Evolutionary conservation across 768 basidiomycete genomes (phyloP).

Genomic region (Fibroporia radiculosa): DNA sequence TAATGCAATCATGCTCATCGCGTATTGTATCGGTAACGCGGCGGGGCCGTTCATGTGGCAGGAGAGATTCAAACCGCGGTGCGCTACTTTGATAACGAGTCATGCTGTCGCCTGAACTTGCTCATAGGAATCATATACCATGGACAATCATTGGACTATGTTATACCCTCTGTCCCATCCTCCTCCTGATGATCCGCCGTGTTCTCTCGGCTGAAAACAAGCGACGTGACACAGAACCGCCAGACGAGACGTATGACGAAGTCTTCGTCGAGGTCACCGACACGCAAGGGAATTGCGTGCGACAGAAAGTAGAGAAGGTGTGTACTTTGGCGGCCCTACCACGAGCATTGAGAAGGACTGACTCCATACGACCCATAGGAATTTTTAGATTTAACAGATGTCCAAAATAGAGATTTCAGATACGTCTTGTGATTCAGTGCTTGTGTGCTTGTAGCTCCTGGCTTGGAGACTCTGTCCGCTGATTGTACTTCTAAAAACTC

Average conservation of each 20-base stretch:
- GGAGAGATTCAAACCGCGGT: slow-evolving; percentile 58
- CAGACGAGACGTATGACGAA: slow-evolving; percentile 48
- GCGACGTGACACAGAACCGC: slow-evolving; percentile 49
- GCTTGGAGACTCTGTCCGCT: too few relatives aligned
- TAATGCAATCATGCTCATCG: slow-evolving; percentile 68
- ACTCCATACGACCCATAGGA: slow-evolving; percentile 33
- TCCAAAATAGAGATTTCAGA: slow-evolving; percentile 64
- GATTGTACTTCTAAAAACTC: too few relatives aligned
- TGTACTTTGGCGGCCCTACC: background rate
- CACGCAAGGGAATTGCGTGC: slow-evolving; percentile 44
- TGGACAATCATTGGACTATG: slow-evolving; percentile 73
- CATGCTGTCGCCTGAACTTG: background rate
- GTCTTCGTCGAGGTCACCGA: slow-evolving; percentile 47
- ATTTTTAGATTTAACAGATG: slow-evolving; percentile 68
- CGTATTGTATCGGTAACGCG: slow-evolving; percentile 62
- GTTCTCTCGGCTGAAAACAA: slow-evolving; percentile 55
- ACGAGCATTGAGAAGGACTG: background rate
- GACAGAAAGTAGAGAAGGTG: slow-evolving; percentile 54
- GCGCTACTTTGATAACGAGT: too few relatives aligned
- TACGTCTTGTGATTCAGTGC: slow-evolving; percentile 62
- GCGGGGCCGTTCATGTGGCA: slow-evolving; percentile 79
- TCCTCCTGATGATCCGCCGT: slow-evolving; percentile 43
- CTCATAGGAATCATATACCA: slow-evolving; percentile 55
- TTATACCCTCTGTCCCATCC: slow-evolving; percentile 43
- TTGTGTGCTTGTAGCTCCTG: too few relatives aligned